Conservation (phyloP, 2,329 filamentous ascomycete genomes). For the Mollisiaceae sp. region DNA sequence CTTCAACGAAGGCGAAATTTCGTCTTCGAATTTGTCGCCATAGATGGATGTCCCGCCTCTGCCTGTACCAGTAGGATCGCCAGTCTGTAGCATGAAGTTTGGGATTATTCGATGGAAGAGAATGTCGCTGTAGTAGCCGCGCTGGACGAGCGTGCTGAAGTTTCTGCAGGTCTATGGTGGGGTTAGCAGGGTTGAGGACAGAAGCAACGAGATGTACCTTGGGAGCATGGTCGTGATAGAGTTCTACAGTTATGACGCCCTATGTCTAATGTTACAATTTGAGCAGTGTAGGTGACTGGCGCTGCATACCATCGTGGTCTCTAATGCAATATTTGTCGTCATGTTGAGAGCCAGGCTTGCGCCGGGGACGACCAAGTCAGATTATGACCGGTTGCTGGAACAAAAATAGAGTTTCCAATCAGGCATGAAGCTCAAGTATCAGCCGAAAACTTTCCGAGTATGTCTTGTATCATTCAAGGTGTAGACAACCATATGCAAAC, state of each 20-base stretch:
- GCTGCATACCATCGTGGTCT: slow-evolving; percentile 78
- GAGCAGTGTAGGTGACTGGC: neutral
- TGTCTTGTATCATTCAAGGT: neutral
- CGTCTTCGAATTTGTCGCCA: slow-evolving; percentile 92
- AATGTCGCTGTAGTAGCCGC: slow-evolving; percentile 87
- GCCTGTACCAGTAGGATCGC: slow-evolving; percentile 92
- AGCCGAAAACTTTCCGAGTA: neutral
- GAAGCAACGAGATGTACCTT: slow-evolving; percentile 50
- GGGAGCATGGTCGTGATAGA: slow-evolving; percentile 88
- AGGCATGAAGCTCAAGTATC: neutral
- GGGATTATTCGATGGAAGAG: slow-evolving; percentile 95
- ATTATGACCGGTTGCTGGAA: neutral
- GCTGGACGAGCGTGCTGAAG: slow-evolving; percentile 77
- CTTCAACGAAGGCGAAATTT: slow-evolving; percentile 78
- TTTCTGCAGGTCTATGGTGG: slow-evolving; percentile 74
- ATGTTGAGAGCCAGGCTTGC: slow-evolving; percentile 50
- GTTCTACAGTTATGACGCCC: slow-evolving; percentile 85
- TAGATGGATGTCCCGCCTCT: slow-evolving; percentile 89
- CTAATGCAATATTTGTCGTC: slow-evolving; percentile 79
- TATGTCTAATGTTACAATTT: slow-evolving; percentile 44
- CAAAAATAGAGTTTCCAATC: neutral
- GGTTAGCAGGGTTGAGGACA: slow-evolving; percentile 17
- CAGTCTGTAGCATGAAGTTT: slow-evolving; percentile 95
- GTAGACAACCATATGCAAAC: neutral
- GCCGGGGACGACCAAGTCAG: slow-evolving; percentile 15